Evolutionary conservation across 2,329 filamentous ascomycete species (phyloP).

Genomic region (Aureobasidium pullulans): DNA sequence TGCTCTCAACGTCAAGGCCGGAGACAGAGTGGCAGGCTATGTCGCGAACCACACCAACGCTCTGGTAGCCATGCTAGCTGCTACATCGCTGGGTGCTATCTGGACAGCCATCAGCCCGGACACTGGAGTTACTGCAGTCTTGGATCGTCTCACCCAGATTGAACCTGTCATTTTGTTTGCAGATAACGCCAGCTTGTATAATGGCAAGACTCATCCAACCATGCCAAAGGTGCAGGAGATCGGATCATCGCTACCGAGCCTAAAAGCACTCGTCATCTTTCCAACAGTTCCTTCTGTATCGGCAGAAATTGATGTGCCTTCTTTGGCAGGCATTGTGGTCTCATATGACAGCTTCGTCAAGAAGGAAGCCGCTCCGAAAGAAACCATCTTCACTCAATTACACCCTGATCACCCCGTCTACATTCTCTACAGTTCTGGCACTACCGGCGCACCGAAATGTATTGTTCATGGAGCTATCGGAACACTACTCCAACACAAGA

Average conservation of each 20-base stretch:
- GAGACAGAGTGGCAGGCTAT: conserved; percentile 62
- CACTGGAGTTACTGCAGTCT: conserved; percentile 81
- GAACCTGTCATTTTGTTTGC: conserved; percentile 74
- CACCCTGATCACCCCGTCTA: conserved; percentile 83
- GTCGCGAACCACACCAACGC: conserved; percentile 86
- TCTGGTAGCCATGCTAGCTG: conserved; percentile 78
- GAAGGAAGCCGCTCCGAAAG: conserved; percentile 29
- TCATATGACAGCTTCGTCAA: conserved; percentile 30
- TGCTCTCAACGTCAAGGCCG: conserved; percentile 54
- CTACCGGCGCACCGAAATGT: conserved; percentile 79
- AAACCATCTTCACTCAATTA: conserved; percentile 61
- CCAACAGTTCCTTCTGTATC: conserved; percentile 13
- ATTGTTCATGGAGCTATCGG: conserved; percentile 90
- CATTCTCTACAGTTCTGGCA: conserved; percentile 88
- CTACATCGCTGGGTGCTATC: conserved; percentile 73
- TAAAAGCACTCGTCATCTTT: conserved; percentile 69
- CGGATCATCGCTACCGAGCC: conserved; percentile 55
- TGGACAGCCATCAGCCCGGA: conserved; percentile 94
- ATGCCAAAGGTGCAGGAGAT: conserved; percentile 74
- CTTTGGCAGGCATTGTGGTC: conserved; percentile 26
- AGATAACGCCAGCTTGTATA: conserved; percentile 84
- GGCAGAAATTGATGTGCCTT: neutral
- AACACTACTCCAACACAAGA: conserved; percentile 92
- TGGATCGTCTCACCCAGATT: conserved; percentile 82
- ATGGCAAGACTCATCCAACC: conserved; percentile 81